These are phyloP conservation scores for Pestalotiopsis sp. DNA, from an alignment of 2,329 filamentous ascomycete species.

Conservation along the genomic window DNA sequence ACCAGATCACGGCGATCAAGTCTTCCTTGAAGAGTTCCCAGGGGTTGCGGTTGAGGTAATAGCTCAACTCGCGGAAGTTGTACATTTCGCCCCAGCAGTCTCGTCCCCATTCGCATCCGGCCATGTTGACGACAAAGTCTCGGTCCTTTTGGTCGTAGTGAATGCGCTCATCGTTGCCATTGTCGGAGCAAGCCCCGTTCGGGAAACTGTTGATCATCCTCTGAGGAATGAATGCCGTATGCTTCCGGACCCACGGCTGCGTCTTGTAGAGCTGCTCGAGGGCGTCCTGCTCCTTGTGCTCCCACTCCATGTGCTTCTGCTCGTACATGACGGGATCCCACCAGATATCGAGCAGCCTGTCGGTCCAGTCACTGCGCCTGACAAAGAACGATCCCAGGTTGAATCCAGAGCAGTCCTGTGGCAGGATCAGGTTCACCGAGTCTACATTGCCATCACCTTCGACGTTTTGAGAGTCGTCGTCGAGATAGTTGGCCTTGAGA, in stretches of 20 bases:
- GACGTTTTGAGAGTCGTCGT: constrained; percentile 70
- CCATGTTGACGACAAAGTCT: constrained; percentile 98
- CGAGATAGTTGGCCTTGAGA: constrained; percentile 73
- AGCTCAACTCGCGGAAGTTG: constrained; percentile 88
- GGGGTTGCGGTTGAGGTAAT: constrained; percentile 79
- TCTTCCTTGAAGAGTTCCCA: constrained; percentile 81
- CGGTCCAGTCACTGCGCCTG: constrained; percentile 83
- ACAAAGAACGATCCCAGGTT: constrained; percentile 97
- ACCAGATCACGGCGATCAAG: constrained; percentile 62
- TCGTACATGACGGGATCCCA: constrained; percentile 98
- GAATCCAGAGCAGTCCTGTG: constrained; percentile 95
- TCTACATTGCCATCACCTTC: constrained; percentile 76
- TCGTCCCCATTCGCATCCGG: constrained; percentile 93
- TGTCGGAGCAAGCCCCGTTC: constrained; percentile 81
- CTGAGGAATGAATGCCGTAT: constrained; percentile 87
- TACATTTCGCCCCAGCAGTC: constrained; percentile 99
- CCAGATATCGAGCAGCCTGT: constrained; percentile 92
- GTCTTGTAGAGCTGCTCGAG: constrained; percentile 88
- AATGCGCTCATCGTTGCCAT: constrained; percentile 72
- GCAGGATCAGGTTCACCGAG: constrained; percentile 85
- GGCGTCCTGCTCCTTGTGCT: constrained; percentile 97
- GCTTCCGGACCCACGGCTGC: constrained; percentile 90
- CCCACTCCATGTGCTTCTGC: constrained; percentile 98
- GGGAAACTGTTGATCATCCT: constrained; percentile 95
- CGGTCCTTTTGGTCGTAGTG: constrained; percentile 86